Evolutionary conservation across 169 alveolate species (phyloP), one percentile per base, ranked within the genome.

Genomic region (Plasmodium berghei): DNA sequence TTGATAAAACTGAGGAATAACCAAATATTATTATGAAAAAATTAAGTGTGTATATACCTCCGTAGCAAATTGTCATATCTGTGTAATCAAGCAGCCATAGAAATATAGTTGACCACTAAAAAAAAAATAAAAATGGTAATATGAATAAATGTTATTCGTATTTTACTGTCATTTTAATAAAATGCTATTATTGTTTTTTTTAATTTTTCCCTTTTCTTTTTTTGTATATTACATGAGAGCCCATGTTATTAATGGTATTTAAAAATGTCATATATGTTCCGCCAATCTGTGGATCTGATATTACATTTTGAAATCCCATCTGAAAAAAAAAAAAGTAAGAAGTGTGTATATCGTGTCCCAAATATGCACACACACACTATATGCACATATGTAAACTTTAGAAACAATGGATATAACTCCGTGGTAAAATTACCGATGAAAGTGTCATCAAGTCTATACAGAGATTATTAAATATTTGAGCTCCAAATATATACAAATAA

Each of bases 231-330:
- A 85, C 91, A 46, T 85, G 87, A 3, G 91, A 72, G 42, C 97
- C 97, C 52, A 95, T 52, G 66, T 95, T 95, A 49, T 89, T 71
- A 26, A 95, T 90, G 54, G 97, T 95, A 91, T 95, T 95, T 72
- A 95, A 93, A 42, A 95, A 93, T 26, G 97, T 93, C 95, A 95
- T 92, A 92, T 95, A 95, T 42, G 97, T 95, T 42, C 96, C 97
- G 12, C 97, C 97, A 24, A 93, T 88, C 62, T 92, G 86, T 20
- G 96, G 96, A 75, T 95, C 97, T 26, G 97, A 86, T 52, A 94
- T 93, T 62, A 91, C 52, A 69, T 93, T 94, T 46, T 93, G 94
- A 62, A 93, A 87, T 5, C 95, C 92, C 89, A 94, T 93, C 73
- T 92, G 45, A 73, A 26, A 42, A 86, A 54, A 62, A 62, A 62